Conservation (phyloP, 768 basidiomycete genomes). For the Psilocybe sp. region DNA sequence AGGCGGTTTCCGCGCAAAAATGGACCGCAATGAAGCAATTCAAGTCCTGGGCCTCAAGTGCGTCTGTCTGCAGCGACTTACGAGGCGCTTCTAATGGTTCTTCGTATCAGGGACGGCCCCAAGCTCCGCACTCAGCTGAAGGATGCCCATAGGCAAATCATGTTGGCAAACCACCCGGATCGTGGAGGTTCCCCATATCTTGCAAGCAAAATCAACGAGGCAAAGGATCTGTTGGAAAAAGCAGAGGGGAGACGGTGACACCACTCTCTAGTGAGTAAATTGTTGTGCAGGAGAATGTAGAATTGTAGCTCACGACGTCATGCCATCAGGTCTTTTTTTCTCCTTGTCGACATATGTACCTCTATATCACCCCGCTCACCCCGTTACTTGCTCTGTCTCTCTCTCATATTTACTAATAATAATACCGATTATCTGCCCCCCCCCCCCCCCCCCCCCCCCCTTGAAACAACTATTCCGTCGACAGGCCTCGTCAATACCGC, state of each 20-base stretch:
- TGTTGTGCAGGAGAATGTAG: not conserved
- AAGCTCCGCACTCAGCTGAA: constrained; percentile 76
- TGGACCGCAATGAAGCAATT: constrained; percentile 94
- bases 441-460: not conserved
- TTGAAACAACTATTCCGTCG: not conserved
- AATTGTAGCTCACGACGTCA: not conserved
- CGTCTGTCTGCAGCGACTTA: constrained; percentile 27
- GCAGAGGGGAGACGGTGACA: constrained; percentile 51
- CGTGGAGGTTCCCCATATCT: constrained; percentile 97
- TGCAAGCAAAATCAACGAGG: constrained; percentile 98
- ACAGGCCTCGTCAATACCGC: no score
- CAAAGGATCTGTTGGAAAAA: constrained; percentile 89
- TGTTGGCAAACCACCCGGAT: constrained; percentile 99
- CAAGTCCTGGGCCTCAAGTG: constrained; percentile 91
- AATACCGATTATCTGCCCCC: not conserved
- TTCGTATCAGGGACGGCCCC: constrained; percentile 69
- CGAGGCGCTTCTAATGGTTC: not conserved
- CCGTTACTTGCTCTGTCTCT: not conserved
- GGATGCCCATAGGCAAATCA: constrained; percentile 94
- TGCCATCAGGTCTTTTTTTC: not conserved
- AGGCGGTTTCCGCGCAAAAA: constrained; percentile 93
- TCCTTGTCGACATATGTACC: no score
- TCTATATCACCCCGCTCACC: no score
- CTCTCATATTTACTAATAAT: not conserved
- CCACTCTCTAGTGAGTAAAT: constrained; percentile 6